Evolutionary conservation across 2,329 filamentous ascomycete species (phyloP).

Genomic region (Colletotrichum ledebouriae): DNA sequence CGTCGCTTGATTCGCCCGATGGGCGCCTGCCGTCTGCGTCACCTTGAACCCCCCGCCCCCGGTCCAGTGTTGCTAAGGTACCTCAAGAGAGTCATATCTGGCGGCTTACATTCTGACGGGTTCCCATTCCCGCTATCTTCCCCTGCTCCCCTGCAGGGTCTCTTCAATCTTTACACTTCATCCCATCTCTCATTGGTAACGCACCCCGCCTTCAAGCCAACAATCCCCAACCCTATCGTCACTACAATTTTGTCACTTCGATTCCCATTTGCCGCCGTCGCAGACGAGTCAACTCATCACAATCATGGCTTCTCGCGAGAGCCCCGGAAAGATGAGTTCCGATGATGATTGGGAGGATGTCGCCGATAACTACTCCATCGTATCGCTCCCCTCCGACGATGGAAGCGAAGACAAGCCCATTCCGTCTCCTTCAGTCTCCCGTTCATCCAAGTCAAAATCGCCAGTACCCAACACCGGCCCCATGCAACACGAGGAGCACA

Average conservation of each 20-base stretch:
- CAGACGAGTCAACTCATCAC: not conserved
- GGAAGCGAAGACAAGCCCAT: conserved; percentile 8
- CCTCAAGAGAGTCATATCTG: not conserved
- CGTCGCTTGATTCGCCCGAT: not conserved
- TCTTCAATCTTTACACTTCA: no score
- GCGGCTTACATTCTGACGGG: not conserved
- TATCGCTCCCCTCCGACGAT: conserved; percentile 47
- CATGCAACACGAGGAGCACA: no score
- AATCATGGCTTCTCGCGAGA: conserved; percentile 14
- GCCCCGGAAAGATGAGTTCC: conserved; percentile 23
- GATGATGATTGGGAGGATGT: conserved; percentile 49
- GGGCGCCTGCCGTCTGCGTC: conserved; percentile 7
- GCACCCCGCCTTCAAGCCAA: not conserved
- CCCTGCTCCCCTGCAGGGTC: no score
- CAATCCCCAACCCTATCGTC: not conserved
- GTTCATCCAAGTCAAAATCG: not conserved
- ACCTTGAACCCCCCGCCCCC: not conserved
- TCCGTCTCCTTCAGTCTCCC: not conserved
- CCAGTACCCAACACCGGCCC: no score
- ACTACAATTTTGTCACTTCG: not conserved
- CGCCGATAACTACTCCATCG: conserved; percentile 45
- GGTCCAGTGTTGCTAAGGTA: no score
- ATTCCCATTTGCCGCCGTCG: no score
- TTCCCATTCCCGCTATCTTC: no score
- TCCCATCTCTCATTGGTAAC: no score